These are phyloP conservation scores for Sanghuangporus sanghuang DNA, from an alignment of 1,284 basidiomycete species.

Conservation along the genomic window DNA sequence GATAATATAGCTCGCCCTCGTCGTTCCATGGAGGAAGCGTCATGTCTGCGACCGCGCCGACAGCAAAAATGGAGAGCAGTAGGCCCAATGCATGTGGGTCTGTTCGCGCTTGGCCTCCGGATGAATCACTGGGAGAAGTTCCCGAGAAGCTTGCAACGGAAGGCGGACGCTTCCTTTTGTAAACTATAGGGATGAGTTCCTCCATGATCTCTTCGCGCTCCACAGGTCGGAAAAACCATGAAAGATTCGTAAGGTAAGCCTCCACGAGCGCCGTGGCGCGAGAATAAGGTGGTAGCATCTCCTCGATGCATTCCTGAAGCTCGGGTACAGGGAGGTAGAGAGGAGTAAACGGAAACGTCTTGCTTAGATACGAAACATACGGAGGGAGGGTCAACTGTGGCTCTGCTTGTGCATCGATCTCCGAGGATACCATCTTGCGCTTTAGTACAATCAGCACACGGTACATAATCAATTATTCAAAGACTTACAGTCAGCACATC, in stretches of 20 bases:
- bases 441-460: neutral
- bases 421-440: neutral
- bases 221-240: slow-evolving; percentile 23
- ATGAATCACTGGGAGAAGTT: neutral
- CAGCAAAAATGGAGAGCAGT: slow-evolving; percentile 20
- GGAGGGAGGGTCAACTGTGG: neutral
- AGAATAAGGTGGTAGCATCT: slow-evolving; percentile 17
- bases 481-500: neutral
- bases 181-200: slow-evolving; percentile 13
- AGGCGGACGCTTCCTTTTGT: neutral
- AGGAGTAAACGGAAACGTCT: slow-evolving; percentile 5
- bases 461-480: neutral
- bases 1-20: slow-evolving; percentile 24
- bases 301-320: slow-evolving; percentile 5
- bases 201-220: slow-evolving; percentile 17
- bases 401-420: neutral
- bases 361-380: slow-evolving; percentile 2
- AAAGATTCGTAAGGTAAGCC: slow-evolving; percentile 22
- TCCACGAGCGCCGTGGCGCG: slow-evolving; percentile 23
- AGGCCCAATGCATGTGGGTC: slow-evolving; percentile 17
- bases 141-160: neutral
- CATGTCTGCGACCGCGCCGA: slow-evolving; percentile 21
- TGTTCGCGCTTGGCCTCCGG: neutral
- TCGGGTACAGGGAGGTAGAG: neutral
- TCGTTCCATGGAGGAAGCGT: slow-evolving; percentile 22